Conservation (phyloP, 257 asterid genomes). For the Solanum etuberosum region DNA sequence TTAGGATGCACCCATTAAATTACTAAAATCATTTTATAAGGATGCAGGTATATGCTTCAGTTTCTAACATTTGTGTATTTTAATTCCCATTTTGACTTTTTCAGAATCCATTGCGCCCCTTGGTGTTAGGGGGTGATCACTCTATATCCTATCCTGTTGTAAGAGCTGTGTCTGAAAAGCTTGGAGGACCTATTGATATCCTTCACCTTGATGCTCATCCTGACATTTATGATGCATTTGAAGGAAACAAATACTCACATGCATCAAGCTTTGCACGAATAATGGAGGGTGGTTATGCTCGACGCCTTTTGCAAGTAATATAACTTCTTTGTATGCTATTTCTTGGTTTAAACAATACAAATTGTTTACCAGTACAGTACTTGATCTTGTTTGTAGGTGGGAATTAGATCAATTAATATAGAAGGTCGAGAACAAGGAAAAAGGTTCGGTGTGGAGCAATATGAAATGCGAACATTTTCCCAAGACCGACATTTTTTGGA, state of each 20-base stretch:
- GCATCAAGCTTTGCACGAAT: slow-evolving; percentile 96
- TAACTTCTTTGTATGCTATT: background rate
- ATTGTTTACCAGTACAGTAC: background rate
- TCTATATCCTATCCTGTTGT: slow-evolving; percentile 90
- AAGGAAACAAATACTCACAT: slow-evolving; percentile 93
- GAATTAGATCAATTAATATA: slow-evolving; percentile 80
- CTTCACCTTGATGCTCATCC: slow-evolving; percentile 99
- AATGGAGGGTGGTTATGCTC: slow-evolving; percentile 98
- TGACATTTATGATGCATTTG: slow-evolving; percentile 81
- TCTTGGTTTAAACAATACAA: background rate
- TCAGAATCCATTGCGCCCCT: slow-evolving; percentile 81
- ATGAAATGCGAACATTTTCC: slow-evolving; percentile 92
- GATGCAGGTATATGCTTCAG: background rate
- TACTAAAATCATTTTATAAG: background rate
- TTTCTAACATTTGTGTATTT: background rate
- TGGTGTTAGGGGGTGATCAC: slow-evolving; percentile 98
- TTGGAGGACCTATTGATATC: slow-evolving; percentile 91
- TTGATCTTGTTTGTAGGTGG: slow-evolving; percentile 57
- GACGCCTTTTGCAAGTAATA: slow-evolving; percentile 79
- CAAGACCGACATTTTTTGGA: slow-evolving; percentile 60
- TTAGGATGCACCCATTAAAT: no score
- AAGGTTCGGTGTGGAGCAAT: slow-evolving; percentile 95
- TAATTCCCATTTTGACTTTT: background rate
- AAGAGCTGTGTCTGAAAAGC: slow-evolving; percentile 97
- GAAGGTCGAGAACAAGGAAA: slow-evolving; percentile 99